Percentiles rank a stretch among this genome's conserved stretches.
phyloP scores from a whole-genome alignment of 257 asterid genomes.

The Oldenlandia corymbosa region DNA sequence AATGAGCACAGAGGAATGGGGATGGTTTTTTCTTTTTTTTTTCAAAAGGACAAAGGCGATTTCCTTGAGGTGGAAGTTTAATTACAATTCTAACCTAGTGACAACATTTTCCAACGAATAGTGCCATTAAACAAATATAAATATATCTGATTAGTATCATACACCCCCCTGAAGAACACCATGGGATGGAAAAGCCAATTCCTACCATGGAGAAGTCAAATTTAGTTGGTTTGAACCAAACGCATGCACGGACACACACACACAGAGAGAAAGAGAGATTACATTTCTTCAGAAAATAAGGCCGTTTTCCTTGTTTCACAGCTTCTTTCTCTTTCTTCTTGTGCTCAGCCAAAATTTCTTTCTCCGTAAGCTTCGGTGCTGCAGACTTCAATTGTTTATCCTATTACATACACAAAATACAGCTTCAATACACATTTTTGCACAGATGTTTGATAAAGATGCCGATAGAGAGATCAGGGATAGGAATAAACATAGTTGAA shows the following conservation, averaged over 20 bases:
- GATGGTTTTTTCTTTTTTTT: too few species aligned
- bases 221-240: background rate
- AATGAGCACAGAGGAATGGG: background rate
- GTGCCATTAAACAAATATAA: background rate
- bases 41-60: background rate
- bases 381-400: slow-evolving; percentile 70
- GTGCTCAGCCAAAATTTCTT: slow-evolving; percentile 67
- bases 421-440: background rate
- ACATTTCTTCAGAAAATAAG: slow-evolving; percentile 80
- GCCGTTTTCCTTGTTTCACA: slow-evolving; percentile 86
- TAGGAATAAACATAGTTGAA: slow-evolving; percentile 11
- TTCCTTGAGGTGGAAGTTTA: background rate
- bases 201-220: background rate
- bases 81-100: background rate
- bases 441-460: background rate
- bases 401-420: slow-evolving; percentile 23
- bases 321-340: slow-evolving; percentile 97
- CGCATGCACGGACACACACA: background rate
- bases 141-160: background rate
- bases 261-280: slow-evolving; percentile 11
- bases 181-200: background rate
- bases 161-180: background rate
- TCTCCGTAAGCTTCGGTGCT: slow-evolving; percentile 53
- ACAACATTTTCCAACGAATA: background rate
- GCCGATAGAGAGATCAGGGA: background rate